Percentiles rank a stretch among this genome's conserved stretches.
phyloP scores from a whole-genome alignment of 164 flowering plant genomes.

The Magnolia officinalis region DNA sequence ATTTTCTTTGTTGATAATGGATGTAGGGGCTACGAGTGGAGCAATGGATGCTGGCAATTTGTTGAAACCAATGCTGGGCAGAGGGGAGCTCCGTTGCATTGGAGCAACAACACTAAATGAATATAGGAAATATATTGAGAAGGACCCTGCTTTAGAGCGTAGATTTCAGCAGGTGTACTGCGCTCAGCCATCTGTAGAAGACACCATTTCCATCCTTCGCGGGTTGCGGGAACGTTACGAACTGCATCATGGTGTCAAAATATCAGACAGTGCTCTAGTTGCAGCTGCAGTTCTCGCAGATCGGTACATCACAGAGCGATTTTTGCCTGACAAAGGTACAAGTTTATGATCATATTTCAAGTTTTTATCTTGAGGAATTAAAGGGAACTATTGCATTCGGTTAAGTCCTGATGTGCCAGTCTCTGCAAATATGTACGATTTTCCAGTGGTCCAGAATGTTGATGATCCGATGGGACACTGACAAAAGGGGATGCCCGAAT shows the following conservation, averaged over 20 bases:
- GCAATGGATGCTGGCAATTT: slow-evolving; percentile 98
- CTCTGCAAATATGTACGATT: too few species aligned
- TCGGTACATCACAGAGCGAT: slow-evolving; percentile 85
- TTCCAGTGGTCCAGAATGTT: too few species aligned
- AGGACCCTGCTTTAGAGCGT: slow-evolving; percentile 93
- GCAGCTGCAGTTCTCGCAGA: slow-evolving; percentile 88
- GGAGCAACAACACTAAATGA: slow-evolving; percentile 94
- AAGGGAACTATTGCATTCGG: too few species aligned
- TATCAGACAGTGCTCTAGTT: slow-evolving; percentile 92
- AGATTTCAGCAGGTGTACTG: slow-evolving; percentile 94
- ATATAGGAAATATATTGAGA: slow-evolving; percentile 89
- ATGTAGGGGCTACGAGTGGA: slow-evolving; percentile 77
- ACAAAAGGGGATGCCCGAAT: too few species aligned
- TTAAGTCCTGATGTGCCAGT: too few species aligned
- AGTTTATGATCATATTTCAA: background rate
- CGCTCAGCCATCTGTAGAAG: slow-evolving; percentile 89
- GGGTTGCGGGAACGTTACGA: slow-evolving; percentile 93
- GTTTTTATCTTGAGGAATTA: background rate
- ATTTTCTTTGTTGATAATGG: background rate
- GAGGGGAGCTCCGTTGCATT: slow-evolving; percentile 94
- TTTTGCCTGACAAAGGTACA: slow-evolving; percentile 95
- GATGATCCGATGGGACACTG: too few species aligned
- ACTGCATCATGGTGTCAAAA: slow-evolving; percentile 93
- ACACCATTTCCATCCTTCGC: slow-evolving; percentile 88
- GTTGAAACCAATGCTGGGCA: slow-evolving; percentile 93